Evolutionary conservation across 2,329 filamentous ascomycete genomes (phyloP).

Genomic region (Nemania bipapillata): DNA sequence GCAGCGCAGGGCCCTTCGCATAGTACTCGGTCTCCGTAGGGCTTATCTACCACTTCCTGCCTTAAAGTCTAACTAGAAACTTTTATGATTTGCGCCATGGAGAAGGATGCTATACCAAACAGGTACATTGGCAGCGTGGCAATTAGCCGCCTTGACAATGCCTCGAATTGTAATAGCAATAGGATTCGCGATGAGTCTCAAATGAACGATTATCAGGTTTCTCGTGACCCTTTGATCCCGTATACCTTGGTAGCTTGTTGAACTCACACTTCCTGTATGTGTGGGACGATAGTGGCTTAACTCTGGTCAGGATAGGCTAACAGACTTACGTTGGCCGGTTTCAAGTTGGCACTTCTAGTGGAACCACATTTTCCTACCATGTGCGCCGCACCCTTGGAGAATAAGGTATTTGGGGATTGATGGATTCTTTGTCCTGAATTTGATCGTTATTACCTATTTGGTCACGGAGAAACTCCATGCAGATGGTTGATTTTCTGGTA

Average conservation of each 20-base stretch:
- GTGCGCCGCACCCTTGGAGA: background rate
- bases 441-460: background rate
- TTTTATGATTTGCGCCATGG: background rate
- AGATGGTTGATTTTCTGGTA: background rate
- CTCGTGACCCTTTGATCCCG: background rate
- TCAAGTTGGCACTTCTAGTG: background rate
- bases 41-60: background rate
- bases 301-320: background rate
- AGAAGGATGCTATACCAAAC: background rate
- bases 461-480: background rate
- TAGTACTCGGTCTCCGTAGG: background rate
- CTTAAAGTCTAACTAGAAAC: background rate
- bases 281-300: background rate
- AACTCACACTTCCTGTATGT: background rate
- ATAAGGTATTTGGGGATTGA: background rate
- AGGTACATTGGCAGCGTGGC: no score
- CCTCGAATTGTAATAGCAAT: background rate
- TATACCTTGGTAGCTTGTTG: background rate
- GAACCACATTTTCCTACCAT: background rate
- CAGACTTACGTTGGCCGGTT: background rate
- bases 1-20: constrained; percentile 5
- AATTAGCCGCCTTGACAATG: background rate
- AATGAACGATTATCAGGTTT: background rate
- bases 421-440: background rate
- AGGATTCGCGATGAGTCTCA: background rate